Evolutionary conservation across 768 basidiomycete species (phyloP).

Genomic region (Termitomyces sp.): DNA sequence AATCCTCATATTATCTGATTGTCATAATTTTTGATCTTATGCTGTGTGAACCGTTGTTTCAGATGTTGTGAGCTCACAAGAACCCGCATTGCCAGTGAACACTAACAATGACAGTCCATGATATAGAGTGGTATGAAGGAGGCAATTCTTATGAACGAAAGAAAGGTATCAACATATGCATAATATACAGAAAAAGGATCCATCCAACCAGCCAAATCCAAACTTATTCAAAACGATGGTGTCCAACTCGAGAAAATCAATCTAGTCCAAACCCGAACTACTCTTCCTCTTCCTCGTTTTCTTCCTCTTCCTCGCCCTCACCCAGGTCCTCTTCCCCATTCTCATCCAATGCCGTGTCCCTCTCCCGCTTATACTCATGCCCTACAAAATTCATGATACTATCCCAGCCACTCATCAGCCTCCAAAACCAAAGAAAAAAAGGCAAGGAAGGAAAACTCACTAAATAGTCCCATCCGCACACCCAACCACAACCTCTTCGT

Average conservation of each 20-base stretch:
- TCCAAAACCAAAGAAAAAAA: slow-evolving; percentile 3
- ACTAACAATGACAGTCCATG: no score
- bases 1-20: no score
- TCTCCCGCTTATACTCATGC: slow-evolving; percentile 23
- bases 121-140: no score
- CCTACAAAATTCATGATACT: slow-evolving; percentile 35
- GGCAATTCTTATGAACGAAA: neutral
- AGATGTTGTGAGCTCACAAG: no score
- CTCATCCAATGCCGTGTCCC: neutral
- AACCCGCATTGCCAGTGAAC: no score
- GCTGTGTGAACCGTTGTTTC: no score
- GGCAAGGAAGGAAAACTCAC: slow-evolving; percentile 39
- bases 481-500: slow-evolving; percentile 87
- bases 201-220: neutral
- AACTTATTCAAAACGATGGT: neutral
- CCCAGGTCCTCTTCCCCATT: neutral
- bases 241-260: neutral
- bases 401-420: neutral
- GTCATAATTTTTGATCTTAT: no score
- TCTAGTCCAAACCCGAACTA: neutral
- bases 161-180: neutral
- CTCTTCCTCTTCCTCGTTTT: neutral
- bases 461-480: slow-evolving; percentile 91
- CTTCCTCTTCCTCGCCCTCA: neutral
- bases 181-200: neutral